phyloP scores from a whole-genome alignment of 2,329 filamentous ascomycete species.

The Stachybotrys chartarum region DNA sequence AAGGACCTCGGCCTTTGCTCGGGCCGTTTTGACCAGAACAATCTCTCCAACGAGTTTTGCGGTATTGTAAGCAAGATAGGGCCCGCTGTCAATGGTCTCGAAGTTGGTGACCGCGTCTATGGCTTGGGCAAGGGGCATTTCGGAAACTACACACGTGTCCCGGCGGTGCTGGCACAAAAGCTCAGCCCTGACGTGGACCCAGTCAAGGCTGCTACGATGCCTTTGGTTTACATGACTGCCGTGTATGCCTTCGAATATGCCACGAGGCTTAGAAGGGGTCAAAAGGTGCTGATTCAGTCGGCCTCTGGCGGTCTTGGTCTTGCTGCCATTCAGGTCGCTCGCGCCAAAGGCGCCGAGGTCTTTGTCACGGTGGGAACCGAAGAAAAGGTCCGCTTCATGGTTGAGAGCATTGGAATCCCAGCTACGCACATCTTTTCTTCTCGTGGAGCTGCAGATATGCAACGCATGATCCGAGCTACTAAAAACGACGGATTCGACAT shows the following conservation, averaged over 20 bases:
- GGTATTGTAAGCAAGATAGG: not conserved
- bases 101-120: not conserved
- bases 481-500: not conserved
- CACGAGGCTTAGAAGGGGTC: not conserved
- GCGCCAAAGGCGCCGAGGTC: not conserved
- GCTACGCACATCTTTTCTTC: not conserved
- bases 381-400: not conserved
- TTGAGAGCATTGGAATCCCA: not conserved
- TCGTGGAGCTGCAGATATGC: not conserved
- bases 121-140: not conserved
- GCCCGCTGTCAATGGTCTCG: not conserved
- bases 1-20: slow-evolving; percentile 7
- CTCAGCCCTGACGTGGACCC: no score
- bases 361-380: not conserved
- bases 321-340: not conserved
- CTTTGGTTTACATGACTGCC: not conserved
- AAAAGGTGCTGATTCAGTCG: slow-evolving; percentile 1
- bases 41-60: not conserved
- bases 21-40: not conserved
- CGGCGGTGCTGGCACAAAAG: not conserved
- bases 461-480: not conserved
- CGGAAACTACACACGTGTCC: not conserved
- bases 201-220: not conserved
- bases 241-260: not conserved
- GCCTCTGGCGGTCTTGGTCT: not conserved